These are phyloP conservation scores for Beauveria sp. DNA, from an alignment of 2,329 filamentous ascomycete genomes.

Conservation along the genomic window DNA sequence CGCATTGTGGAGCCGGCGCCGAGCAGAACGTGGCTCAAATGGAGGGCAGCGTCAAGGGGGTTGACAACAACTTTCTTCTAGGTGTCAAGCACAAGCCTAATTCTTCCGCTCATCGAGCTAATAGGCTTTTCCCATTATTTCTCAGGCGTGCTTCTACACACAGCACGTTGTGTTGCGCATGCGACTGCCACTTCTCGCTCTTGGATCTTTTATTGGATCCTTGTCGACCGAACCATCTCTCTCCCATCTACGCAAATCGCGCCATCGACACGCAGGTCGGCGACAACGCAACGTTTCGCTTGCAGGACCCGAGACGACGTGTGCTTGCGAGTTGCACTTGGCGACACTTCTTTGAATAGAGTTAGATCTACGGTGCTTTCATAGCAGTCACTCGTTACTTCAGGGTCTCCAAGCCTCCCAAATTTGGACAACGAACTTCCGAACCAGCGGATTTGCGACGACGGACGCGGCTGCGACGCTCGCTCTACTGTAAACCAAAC, in stretches of 20 bases:
- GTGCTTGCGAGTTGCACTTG: background rate
- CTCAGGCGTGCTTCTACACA: background rate
- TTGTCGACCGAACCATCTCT: background rate
- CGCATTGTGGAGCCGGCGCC: slow-evolving; percentile 11
- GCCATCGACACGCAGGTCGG: background rate
- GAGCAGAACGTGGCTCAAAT: slow-evolving; percentile 10
- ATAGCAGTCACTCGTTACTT: background rate
- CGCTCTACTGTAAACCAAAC: background rate
- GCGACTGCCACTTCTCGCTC: background rate
- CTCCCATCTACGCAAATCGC: background rate
- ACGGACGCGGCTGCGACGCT: background rate
- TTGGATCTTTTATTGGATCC: background rate
- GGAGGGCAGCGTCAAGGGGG: slow-evolving; percentile 7
- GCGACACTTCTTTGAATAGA: background rate
- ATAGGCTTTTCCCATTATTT: background rate
- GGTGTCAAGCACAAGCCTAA: background rate
- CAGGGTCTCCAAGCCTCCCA: background rate
- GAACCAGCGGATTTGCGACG: background rate
- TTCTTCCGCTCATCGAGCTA: background rate
- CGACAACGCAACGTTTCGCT: background rate
- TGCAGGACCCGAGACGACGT: background rate
- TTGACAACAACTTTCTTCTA: slow-evolving; percentile 3
- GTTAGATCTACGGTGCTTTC: background rate
- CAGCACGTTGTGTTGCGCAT: background rate
- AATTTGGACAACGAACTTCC: background rate